Conservation (phyloP, 805 yeast genomes). For the Metschnikowia arizonensis region DNA sequence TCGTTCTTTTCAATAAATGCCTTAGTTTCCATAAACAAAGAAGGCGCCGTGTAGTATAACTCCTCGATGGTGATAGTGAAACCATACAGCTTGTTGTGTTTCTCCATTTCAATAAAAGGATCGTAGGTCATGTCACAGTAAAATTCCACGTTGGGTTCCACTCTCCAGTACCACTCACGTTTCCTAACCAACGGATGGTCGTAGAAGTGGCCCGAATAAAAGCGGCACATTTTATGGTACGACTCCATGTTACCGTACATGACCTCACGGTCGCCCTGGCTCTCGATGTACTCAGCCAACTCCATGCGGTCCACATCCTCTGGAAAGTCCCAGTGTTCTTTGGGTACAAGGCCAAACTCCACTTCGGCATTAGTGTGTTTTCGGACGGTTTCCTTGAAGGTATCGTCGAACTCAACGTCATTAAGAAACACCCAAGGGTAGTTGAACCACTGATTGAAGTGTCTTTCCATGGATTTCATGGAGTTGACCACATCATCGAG, state of each 20-base stretch:
- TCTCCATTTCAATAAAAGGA: constrained; percentile 80
- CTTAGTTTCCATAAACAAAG: constrained; percentile 67
- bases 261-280: constrained; percentile 79
- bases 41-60: constrained; percentile 76
- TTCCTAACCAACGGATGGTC: constrained; percentile 68
- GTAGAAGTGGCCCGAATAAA: constrained; percentile 70
- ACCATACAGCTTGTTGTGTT: constrained; percentile 69
- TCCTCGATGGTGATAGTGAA: constrained; percentile 79
- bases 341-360: constrained; percentile 65
- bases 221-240: constrained; percentile 85
- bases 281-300: constrained; percentile 54
- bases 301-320: constrained; percentile 36
- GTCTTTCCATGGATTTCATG: constrained; percentile 73
- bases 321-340: constrained; percentile 64
- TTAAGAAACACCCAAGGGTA: constrained; percentile 92
- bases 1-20: constrained; percentile 50
- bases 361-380: constrained; percentile 56
- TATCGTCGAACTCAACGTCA: constrained; percentile 66
- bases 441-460: constrained; percentile 88
- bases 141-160: constrained; percentile 89
- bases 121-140: constrained; percentile 91
- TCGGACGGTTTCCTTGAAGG: constrained; percentile 53
- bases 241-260: constrained; percentile 79
- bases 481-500: constrained; percentile 70
- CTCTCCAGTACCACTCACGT: constrained; percentile 93